phyloP scores from a whole-genome alignment of 2,329 filamentous ascomycete species.

The Lecanicillium sp. region DNA sequence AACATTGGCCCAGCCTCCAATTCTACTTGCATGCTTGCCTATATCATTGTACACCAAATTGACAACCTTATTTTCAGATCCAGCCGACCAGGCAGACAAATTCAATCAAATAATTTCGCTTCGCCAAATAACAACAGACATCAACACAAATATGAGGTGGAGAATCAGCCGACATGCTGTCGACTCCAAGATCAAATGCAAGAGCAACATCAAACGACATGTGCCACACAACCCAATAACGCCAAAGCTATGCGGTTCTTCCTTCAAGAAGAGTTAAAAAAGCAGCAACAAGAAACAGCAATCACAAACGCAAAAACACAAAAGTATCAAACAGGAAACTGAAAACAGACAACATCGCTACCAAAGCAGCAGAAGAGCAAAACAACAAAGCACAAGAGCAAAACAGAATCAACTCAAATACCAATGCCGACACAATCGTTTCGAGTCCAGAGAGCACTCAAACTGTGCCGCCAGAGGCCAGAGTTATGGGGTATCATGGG shows the following conservation, averaged over 20 bases:
- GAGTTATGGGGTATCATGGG: constrained; percentile 8
- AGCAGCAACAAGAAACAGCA: neutral
- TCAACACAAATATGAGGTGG: constrained; percentile 6
- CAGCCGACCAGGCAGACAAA: constrained; percentile 2
- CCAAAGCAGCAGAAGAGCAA: too few species aligned
- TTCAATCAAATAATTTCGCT: constrained; percentile 8
- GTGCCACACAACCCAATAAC: constrained; percentile 1
- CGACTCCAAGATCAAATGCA: constrained; percentile 6
- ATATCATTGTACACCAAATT: constrained; percentile 9
- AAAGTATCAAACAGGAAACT: neutral
- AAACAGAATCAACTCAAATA: neutral
- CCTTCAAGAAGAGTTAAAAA: neutral
- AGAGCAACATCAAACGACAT: neutral
- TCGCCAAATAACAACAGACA: neutral
- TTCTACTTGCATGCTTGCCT: constrained; percentile 1
- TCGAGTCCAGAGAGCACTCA: neutral
- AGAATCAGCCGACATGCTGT: neutral
- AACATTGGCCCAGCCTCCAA: too few species aligned
- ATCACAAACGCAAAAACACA: neutral
- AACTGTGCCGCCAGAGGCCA: neutral
- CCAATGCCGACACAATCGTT: neutral
- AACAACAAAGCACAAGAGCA: neutral
- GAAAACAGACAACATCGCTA: neutral
- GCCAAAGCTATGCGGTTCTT: constrained; percentile 10
- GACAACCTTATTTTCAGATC: constrained; percentile 4